These are phyloP conservation scores for Saccharomycopsis crataegensis DNA, from an alignment of 1,139 yeast species.

Conservation along the genomic window DNA sequence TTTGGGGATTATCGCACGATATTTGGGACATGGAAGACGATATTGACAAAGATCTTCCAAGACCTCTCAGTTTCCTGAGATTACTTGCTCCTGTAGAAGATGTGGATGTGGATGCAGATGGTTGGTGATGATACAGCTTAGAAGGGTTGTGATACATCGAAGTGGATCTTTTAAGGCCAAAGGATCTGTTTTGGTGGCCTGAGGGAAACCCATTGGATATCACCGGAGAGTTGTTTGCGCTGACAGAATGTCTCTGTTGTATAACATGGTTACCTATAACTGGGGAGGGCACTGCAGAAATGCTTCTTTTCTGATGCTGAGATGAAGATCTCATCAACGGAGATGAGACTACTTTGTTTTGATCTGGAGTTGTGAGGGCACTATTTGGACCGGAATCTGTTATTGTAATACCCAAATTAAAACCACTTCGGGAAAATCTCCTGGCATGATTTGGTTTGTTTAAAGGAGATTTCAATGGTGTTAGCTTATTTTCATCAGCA, in stretches of 20 bases:
- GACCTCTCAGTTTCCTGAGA: too few relatives aligned
- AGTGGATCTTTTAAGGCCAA: conserved; percentile 8
- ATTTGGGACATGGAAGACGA: too few relatives aligned
- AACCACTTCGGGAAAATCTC: conserved; percentile 13
- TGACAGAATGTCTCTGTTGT: conserved; percentile 1
- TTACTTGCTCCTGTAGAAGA: too few relatives aligned
- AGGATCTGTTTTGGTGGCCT: background rate
- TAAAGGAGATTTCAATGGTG: background rate
- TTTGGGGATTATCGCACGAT: too few relatives aligned
- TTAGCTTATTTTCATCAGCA: background rate
- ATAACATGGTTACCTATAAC: background rate
- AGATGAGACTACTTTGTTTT: background rate
- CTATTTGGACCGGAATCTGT: conserved; percentile 4
- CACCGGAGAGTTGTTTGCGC: conserved; percentile 14
- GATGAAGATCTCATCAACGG: background rate
- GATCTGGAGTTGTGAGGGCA: background rate
- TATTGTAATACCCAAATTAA: conserved; percentile 15
- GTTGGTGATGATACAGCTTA: background rate
- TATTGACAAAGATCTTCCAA: too few relatives aligned
- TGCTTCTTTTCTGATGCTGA: background rate
- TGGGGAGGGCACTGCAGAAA: conserved; percentile 1
- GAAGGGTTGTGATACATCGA: conserved; percentile 4
- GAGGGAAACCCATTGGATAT: background rate
- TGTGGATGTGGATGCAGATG: background rate
- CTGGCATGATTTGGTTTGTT: conserved; percentile 2